Base-by-base conservation (phyloP, 73 alveolate species). In the Chromera velia region DNA sequence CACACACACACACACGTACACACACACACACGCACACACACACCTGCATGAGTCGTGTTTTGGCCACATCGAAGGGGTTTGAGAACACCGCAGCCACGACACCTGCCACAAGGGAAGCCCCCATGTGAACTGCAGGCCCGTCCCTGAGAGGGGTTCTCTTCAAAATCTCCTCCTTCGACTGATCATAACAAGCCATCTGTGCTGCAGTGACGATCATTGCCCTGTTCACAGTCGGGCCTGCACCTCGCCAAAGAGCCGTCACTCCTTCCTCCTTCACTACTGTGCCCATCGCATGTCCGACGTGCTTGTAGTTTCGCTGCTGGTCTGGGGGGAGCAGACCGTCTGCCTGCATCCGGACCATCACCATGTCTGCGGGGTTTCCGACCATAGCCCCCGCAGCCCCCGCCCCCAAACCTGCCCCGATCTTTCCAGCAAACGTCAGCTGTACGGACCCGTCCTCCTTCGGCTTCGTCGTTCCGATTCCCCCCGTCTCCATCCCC, bases 211-310 rank as follows among this genome's bases (percentile, higher is more conserved):
- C 63, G 29, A 92, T 83, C 76, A 86, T 67, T 13, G 98, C 98
- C 75, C 98, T 89, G 65, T 83, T 82, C 24, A 92, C 82, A 17
- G 98, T 91, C 1, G 98, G 98, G 6, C 89, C 80, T 40, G 91
- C 81, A 1, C 96, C 98, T 76, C 84, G 88, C 96, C 98, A 92
- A 27, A 87, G 78, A 29, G 92, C 71, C 19, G 73, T 28, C 27
- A 91, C 47, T 1, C 98, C 98, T 75, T 92, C 98, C 80, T 92
- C 98, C 30, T 75, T 85, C n/a, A 77, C 86, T 73, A 92, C 91
- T 69, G 95, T 76, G 63, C 33, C 4, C 70, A 92, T 66, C 32
- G 96, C 98, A 82, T 90, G 92, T 26, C 82, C 45, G 34, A 81
- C 90, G 68, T 90, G 70, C 65, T 83, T 90, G 75, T 92, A 92